Evolutionary conservation across 73 alveolate genomes (phyloP), one percentile per base, ranked within the genome.

Genomic region (Stentor roeselii): DNA sequence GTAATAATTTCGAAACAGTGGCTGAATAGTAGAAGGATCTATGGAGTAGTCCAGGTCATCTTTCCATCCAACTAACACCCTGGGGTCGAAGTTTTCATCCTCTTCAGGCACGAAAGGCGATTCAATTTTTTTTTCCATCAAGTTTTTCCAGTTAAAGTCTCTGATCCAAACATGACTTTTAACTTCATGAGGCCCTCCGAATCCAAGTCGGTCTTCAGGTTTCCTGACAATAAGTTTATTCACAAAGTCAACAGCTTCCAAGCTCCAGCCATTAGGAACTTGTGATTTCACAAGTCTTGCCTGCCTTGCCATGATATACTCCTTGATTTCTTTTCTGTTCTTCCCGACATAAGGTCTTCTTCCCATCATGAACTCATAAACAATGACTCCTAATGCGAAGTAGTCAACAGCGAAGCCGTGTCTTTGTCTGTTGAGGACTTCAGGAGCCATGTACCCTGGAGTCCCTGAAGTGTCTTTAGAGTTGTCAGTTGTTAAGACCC

Each of bases 201-300:
- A 84, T 35, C 97, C 97, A 36, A 92, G 84, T 83, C 97, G 86
- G 61, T 90, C 86, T 77, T 86, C 86, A 38, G 86, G 82, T 59
- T 91, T 89, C 83, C 97, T 89, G 83, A 89, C 83, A 35, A 94
- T 40, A 6, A 87, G 87, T 78, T 89, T 96, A 87, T 95, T 95
- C 3, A 95, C 92, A 83, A 95, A 95, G 85, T 95, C 99, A 59
- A 97, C 98, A 59, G 98, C 95, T 90, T 95, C 99, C 75, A 92
- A 78, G 3, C 96, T 83, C 99, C 99, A 95, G 82, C 99, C 99
- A 67, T 88, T 92, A 0, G 99, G 99, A 11, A 95, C 82, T 78
- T 94, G 88, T 34, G 76, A 78, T 78, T 86, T 82, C 78, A 92
- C 94, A 42, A 95, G 82, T 75, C 90, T 85, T 27, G 90, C 86